Base-by-base conservation (phyloP, 331 rosid species). In the Quercus lobata region DNA sequence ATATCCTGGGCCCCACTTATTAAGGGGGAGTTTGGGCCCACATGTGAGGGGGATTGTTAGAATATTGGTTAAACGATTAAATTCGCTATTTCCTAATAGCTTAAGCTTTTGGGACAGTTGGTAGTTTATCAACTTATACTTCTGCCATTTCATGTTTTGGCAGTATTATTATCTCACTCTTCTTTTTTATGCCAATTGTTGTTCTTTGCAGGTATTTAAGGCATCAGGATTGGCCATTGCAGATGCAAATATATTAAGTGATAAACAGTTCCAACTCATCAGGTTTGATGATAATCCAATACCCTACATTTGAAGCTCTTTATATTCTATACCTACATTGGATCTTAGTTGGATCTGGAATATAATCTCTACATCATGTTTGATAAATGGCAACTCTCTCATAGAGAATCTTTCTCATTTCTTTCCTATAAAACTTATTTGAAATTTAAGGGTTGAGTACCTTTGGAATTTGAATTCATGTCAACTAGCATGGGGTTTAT, bases 191-290 rank as follows among this genome's bases (percentile, higher is more conserved):
- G 41, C 71, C 74, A 76, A 32, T 49, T 56, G 22, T 69, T 79
- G 62, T 79, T 74, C 76, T 29, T 86, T n/a, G 74, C 94, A 94
- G 98, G 96, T 95, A 9, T 92, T 95, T 81, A 86, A 88, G 86
- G 97, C 91, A 71, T 87, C 95, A 21, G 90, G 92, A 74, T 83
- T 95, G 84, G 84, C 91, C 74, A 72, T 95, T 86, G 89, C 97
- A 0, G 97, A 95, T 82, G 73, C 82, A 73, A 90, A 71, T 61
- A 73, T 95, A 83, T 74, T 89, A 76, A 84, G 79, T 66, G 98
- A 95, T 85, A 92, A 95, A 82, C 98, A 95, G 77, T 95, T 95
- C 88, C 98, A 91, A 81, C 91, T 92, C 76, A 95, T 95, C 91
- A 92, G 98, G 98, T 92, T 76, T 82, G 75, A 57, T 79, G 62